Base-by-base conservation (phyloP, 1,284 basidiomycete species). In the Calocybe gambosa region DNA sequence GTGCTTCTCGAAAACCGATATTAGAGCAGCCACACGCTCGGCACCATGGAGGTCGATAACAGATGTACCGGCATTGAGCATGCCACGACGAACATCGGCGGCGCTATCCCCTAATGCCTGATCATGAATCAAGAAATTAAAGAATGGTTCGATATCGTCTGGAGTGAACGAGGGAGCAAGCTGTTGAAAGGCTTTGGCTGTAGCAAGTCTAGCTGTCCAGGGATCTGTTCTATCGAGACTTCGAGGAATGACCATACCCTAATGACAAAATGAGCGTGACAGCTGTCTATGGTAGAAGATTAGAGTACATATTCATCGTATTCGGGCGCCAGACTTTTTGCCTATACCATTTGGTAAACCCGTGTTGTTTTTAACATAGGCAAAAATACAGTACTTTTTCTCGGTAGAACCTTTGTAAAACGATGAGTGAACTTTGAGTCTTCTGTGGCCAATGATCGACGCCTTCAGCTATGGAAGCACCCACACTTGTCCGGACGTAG, bases 231-330 rank as follows among this genome's bases (percentile, higher is more conserved):
- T 81, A 60, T 93, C 85, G n/a, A 96, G 68, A 40, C 88, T 96
- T 56, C 85, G 80, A 20, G 91, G 82, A 50, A 96, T 89, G 49
- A 99, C 76, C 88, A 99, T 96, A 15, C 96, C 95, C 88, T 92
- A 55, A 44, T 36, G 28, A 12, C 9, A 44, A 19, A 35, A 9
- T 51, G 19, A 45, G 45, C 3, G 33, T 28, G 40, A 21, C 21
- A n/a, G 13, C 5, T 25, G 12, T 39, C 29, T 8, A 63, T 23
- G 23, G 39, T 26, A 31, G 12, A 8, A 71, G 83, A 9, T 5
- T 5, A 5, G 9, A 26, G 46, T 46, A 91, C 89, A 65, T 89
- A 95, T 75, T 85, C 69, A 61, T 95, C 92, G 58, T 87, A 93
- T 61, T 96, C 91, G 1, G 93, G 93, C 13, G 85, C 84, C 2